These are phyloP conservation scores for Litsea cubeba DNA, from an alignment of 164 flowering plant species.

Conservation along the genomic window DNA sequence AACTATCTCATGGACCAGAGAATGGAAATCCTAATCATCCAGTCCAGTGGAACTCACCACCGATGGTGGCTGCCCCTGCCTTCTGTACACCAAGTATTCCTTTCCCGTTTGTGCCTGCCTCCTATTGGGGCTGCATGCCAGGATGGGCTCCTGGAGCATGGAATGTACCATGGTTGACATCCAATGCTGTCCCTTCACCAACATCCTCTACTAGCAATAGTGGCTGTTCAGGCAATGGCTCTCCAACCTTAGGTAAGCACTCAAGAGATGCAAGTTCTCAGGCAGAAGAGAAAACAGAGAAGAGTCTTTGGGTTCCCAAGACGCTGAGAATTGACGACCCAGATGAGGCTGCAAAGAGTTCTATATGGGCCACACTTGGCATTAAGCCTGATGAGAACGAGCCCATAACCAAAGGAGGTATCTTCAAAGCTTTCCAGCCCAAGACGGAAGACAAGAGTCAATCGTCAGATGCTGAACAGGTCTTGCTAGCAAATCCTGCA, in stretches of 20 bases:
- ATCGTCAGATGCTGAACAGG: slow-evolving; percentile 19
- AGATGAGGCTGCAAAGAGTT: slow-evolving; percentile 44
- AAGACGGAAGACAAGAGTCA: slow-evolving; percentile 19
- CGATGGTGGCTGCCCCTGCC: slow-evolving; percentile 22
- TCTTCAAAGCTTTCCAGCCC: slow-evolving; percentile 32
- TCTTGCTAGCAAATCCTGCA: slow-evolving; percentile 50
- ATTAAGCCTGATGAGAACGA: slow-evolving; percentile 29
- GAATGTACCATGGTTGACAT: slow-evolving; percentile 19
- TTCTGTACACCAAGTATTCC: slow-evolving; percentile 30
- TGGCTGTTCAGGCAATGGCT: slow-evolving; percentile 33
- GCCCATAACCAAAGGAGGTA: slow-evolving; percentile 18
- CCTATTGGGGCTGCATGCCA: slow-evolving; percentile 44
- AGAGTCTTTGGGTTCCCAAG: slow-evolving; percentile 42
- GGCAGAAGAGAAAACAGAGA: slow-evolving; percentile 34
- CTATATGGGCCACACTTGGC: slow-evolving; percentile 38
- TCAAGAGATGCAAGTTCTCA: slow-evolving; percentile 31
- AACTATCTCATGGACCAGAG: slow-evolving; percentile 15
- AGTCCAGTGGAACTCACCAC: slow-evolving; percentile 42
- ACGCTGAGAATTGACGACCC: slow-evolving; percentile 41
- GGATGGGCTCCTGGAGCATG: slow-evolving; percentile 30
- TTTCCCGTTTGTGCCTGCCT: slow-evolving; percentile 35
- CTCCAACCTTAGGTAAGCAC: slow-evolving; percentile 53
- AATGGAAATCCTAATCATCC: slow-evolving; percentile 14
- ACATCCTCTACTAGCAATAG: slow-evolving; percentile 30
- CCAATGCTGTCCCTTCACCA: slow-evolving; percentile 25